Conservation (phyloP, 257 asterid species). For the Thymus mandschuricus region DNA sequence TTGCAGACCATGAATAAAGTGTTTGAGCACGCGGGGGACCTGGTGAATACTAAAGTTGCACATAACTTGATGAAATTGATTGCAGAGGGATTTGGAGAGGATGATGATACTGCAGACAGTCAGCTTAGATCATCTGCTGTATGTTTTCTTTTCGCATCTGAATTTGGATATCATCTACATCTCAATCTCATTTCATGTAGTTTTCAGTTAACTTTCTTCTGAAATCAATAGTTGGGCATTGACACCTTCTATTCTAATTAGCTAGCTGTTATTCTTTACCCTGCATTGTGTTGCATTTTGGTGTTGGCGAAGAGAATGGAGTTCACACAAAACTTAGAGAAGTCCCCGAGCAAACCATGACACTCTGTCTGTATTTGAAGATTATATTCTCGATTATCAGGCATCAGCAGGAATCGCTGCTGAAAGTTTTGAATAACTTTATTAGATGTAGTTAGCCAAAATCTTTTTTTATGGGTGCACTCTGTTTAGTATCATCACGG, state of each 20-base stretch:
- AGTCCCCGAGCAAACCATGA: not conserved
- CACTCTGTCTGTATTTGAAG: not conserved
- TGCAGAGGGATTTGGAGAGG: slow-evolving; percentile 98
- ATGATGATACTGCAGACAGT: slow-evolving; percentile 79
- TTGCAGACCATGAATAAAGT: slow-evolving; percentile 97
- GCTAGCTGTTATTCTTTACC: slow-evolving; percentile 14
- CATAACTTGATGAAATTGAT: slow-evolving; percentile 96
- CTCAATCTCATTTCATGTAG: slow-evolving; percentile 22
- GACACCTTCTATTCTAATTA: slow-evolving; percentile 19
- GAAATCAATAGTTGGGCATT: slow-evolving; percentile 15
- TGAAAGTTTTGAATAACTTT: slow-evolving; percentile 8
- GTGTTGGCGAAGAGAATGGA: slow-evolving; percentile 16
- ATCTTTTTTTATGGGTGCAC: not conserved
- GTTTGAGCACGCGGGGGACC: slow-evolving; percentile 97
- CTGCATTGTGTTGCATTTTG: slow-evolving; percentile 22
- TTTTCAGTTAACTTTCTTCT: slow-evolving; percentile 11
- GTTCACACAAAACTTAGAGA: not conserved
- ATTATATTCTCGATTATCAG: not conserved
- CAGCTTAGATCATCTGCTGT: slow-evolving; percentile 99
- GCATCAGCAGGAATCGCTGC: slow-evolving; percentile 21
- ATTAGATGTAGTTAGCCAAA: slow-evolving; percentile 10
- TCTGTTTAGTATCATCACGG: slow-evolving; percentile 2
- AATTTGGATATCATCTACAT: slow-evolving; percentile 21
- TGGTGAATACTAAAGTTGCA: slow-evolving; percentile 87
- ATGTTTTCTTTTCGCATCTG: slow-evolving; percentile 46